These are phyloP conservation scores for Rhizopus stolonifer DNA, from an alignment of 371 early-diverging fungal genomes.

Conservation along the genomic window DNA sequence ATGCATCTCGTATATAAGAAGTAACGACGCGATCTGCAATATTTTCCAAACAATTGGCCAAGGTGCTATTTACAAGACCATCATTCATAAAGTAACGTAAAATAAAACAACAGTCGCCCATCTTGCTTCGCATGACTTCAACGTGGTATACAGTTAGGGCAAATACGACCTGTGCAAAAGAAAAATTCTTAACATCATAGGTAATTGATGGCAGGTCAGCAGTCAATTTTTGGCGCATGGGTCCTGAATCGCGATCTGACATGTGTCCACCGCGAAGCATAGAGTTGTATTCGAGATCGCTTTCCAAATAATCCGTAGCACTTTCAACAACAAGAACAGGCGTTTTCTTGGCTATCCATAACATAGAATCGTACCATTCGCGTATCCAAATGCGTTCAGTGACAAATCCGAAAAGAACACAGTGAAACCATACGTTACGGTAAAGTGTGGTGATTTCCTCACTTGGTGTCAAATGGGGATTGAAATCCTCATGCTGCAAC, in stretches of 20 bases:
- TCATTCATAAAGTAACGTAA: conserved; percentile 84
- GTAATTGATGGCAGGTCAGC: conserved; percentile 39
- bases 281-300: conserved; percentile 88
- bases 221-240: conserved; percentile 36
- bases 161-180: conserved; percentile 78
- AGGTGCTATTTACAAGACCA: conserved; percentile 69
- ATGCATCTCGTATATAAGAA: conserved; percentile 58
- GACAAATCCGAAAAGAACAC: conserved; percentile 75
- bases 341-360: conserved; percentile 79
- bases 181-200: conserved; percentile 62
- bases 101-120: conserved; percentile 69
- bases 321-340: conserved; percentile 80
- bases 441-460: conserved; percentile 71
- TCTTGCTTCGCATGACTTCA: conserved; percentile 77
- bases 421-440: conserved; percentile 90
- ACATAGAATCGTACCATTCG: conserved; percentile 70
- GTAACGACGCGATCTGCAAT: conserved; percentile 65
- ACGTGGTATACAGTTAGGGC: conserved; percentile 82
- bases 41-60: conserved; percentile 71
- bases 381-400: conserved; percentile 78
- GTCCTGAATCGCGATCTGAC: conserved; percentile 52
- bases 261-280: conserved; percentile 68
- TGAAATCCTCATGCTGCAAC: conserved; percentile 59
- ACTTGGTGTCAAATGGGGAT: conserved; percentile 58
- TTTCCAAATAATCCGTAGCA: conserved; percentile 79